These are phyloP conservation scores for Colletotrichum eleusines DNA, from an alignment of 2,329 filamentous ascomycete species.

Conservation along the genomic window DNA sequence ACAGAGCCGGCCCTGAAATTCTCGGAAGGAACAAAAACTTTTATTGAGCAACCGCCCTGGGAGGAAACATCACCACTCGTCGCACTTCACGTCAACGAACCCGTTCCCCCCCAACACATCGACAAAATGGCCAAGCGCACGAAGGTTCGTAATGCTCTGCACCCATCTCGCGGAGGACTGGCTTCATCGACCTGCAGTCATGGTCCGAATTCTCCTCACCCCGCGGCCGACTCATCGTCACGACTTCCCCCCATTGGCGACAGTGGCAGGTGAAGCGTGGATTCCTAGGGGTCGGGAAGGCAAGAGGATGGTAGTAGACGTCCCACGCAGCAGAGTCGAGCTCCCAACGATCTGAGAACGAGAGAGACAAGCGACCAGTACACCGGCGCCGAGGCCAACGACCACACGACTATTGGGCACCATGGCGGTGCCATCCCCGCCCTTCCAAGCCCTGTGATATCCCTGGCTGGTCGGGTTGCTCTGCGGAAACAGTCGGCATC, in stretches of 20 bases:
- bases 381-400: neutral
- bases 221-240: constrained; percentile 14
- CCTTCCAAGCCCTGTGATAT: neutral
- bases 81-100: constrained; percentile 42
- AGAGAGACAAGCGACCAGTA: constrained; percentile 28
- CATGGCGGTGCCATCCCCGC: too few relatives aligned
- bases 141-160: constrained; percentile 54
- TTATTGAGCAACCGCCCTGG: constrained; percentile 46
- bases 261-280: constrained; percentile 18
- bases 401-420: neutral
- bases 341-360: constrained; percentile 19
- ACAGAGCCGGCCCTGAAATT: constrained; percentile 48
- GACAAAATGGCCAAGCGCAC: constrained; percentile 94
- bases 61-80: constrained; percentile 44
- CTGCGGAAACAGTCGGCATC: neutral
- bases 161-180: constrained; percentile 17
- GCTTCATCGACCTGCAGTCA: constrained; percentile 30
- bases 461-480: neutral
- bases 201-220: constrained; percentile 17
- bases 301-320: neutral
- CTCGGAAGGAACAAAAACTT: constrained; percentile 53
- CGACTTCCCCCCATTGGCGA: constrained; percentile 22
- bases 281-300: neutral
- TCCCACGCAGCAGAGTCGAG: neutral
- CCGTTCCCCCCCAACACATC: constrained; percentile 49